Conservation (phyloP, 139 green algal genomes). For the Picochlorum sp. region DNA sequence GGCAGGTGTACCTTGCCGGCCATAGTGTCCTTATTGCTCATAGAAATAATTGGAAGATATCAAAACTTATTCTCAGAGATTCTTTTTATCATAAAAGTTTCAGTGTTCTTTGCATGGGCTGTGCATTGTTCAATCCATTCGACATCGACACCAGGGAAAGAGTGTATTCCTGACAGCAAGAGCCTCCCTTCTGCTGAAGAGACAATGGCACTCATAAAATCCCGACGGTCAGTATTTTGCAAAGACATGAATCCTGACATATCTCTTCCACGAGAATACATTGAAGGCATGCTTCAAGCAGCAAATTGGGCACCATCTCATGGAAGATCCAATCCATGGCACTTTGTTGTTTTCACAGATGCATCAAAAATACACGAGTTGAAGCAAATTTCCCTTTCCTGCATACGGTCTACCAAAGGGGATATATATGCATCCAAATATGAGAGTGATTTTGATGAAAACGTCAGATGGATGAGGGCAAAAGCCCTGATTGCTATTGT, state of each 20-base stretch:
- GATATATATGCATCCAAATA: background rate
- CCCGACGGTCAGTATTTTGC: background rate
- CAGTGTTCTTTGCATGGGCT: too few relatives aligned
- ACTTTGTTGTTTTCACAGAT: slow-evolving; percentile 14
- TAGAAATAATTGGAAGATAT: too few relatives aligned
- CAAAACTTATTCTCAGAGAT: too few relatives aligned
- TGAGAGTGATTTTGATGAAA: background rate
- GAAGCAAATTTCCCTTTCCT: background rate
- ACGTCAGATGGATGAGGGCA: background rate
- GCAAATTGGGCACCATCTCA: slow-evolving; percentile 14
- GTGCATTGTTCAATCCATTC: too few relatives aligned
- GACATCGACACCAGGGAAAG: too few relatives aligned
- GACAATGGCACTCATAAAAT: background rate
- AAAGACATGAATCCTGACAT: background rate
- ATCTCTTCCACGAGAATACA: background rate
- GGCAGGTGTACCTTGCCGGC: too few relatives aligned
- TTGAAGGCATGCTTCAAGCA: slow-evolving; percentile 8
- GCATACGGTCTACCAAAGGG: background rate
- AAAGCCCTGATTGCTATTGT: background rate
- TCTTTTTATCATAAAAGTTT: too few relatives aligned
- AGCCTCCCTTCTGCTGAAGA: background rate
- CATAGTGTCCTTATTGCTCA: too few relatives aligned
- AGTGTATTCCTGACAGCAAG: too few relatives aligned
- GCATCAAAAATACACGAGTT: background rate
- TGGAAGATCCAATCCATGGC: slow-evolving; percentile 10